phyloP scores from a whole-genome alignment of 1,284 basidiomycete species.

The Schizophyllum amplum region DNA sequence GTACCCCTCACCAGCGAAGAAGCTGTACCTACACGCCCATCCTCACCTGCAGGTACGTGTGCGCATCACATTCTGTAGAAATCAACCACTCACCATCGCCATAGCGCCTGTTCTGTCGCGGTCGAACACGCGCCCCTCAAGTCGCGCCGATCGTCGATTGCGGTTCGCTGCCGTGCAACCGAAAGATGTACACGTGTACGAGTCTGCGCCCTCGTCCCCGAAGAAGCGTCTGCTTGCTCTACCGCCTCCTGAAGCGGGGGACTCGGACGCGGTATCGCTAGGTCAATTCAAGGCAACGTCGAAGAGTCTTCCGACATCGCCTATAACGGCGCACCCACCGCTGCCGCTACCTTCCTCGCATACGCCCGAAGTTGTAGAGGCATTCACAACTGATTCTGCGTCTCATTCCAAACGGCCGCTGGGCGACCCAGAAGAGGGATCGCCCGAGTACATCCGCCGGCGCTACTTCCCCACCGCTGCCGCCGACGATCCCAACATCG shows the following conservation, averaged over 20 bases:
- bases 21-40: neutral
- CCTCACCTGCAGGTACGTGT: neutral
- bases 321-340: neutral
- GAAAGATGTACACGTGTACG: conserved; percentile 62
- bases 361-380: neutral
- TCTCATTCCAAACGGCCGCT: neutral
- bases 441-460: conserved; percentile 74
- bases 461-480: conserved; percentile 78
- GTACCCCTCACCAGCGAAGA: neutral
- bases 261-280: conserved; percentile 41
- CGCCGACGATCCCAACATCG: conserved; percentile 60
- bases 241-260: conserved; percentile 39
- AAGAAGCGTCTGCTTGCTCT: conserved; percentile 46
- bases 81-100: neutral
- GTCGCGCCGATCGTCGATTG: conserved; percentile 32
- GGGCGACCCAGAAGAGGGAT: conserved; percentile 54
- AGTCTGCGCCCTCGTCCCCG: conserved; percentile 70
- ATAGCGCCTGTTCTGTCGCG: conserved; percentile 27
- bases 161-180: conserved; percentile 40
- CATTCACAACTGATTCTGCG: neutral
- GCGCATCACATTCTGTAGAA: neutral
- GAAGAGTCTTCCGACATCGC: conserved; percentile 1
- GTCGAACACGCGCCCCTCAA: conserved; percentile 33
- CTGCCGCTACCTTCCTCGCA: neutral
- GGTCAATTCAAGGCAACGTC: conserved; percentile 32